Conservation (phyloP, 2,329 filamentous ascomycete genomes). For the Colletotrichum godetiae region DNA sequence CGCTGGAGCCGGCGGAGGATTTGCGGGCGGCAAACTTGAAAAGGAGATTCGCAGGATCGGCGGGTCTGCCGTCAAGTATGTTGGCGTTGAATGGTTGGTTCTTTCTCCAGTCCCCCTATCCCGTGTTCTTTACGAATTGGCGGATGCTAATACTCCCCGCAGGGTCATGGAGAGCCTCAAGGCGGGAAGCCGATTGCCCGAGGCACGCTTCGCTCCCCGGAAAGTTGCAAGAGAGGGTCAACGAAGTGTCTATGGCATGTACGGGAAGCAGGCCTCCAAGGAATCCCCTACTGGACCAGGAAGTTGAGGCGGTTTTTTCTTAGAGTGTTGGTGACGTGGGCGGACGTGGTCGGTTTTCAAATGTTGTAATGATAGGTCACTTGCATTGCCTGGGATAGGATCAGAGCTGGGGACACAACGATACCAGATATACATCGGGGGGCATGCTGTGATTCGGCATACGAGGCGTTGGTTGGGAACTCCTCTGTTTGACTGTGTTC, state of each 20-base stretch:
- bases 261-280: neutral
- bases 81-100: slow-evolving; percentile 81
- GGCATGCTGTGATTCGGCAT: slow-evolving; percentile 6
- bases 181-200: slow-evolving; percentile 77
- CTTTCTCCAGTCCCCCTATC: slow-evolving; percentile 27
- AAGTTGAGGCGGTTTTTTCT: neutral
- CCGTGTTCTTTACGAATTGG: neutral
- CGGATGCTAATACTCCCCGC: neutral
- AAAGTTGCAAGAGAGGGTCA: slow-evolving; percentile 72
- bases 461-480: slow-evolving; percentile 12
- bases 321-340: neutral
- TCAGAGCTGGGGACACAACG: neutral
- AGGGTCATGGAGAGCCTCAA: slow-evolving; percentile 89
- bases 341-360: neutral
- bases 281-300: neutral
- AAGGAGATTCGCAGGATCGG: slow-evolving; percentile 78
- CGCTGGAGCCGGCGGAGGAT: slow-evolving; percentile 76
- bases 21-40: slow-evolving; percentile 83
- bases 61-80: slow-evolving; percentile 80
- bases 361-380: neutral
- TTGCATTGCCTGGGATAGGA: neutral
- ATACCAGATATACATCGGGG: slow-evolving; percentile 12
- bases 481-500: neutral
- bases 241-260: slow-evolving; percentile 70
- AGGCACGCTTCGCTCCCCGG: slow-evolving; percentile 76